Percentiles rank a stretch among this genome's conserved stretches.
Evolutionary conservation across 345 rosid species (phyloP).

Genomic region (Microthlaspi erraticum): DNA sequence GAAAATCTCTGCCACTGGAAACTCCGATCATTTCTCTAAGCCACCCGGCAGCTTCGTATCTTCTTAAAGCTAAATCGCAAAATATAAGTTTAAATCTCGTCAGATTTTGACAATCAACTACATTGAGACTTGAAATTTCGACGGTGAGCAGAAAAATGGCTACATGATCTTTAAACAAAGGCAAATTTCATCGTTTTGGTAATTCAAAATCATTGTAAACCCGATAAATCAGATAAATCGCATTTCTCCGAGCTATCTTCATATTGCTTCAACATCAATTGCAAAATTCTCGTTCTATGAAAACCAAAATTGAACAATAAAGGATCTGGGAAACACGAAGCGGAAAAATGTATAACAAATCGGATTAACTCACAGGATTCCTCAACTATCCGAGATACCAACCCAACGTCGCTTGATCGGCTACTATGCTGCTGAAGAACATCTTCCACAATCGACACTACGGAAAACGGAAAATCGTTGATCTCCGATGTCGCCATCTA

Average conservation of each 20-base stretch:
- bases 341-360: background rate
- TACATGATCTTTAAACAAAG: slow-evolving; percentile 14
- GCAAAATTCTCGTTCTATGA: background rate
- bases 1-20: slow-evolving; percentile 79
- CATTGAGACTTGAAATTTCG: background rate
- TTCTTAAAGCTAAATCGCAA: slow-evolving; percentile 60
- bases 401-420: slow-evolving; percentile 48
- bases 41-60: slow-evolving; percentile 93
- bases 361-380: slow-evolving; percentile 63
- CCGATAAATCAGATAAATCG: background rate
- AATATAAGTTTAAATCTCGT: background rate
- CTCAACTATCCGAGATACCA: slow-evolving; percentile 61
- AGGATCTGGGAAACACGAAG: slow-evolving; percentile 9
- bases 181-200: background rate
- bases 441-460: slow-evolving; percentile 76
- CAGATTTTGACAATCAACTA: background rate
- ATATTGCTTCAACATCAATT: too few relatives aligned
- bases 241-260: too few relatives aligned
- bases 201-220: background rate
- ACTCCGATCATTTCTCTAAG: slow-evolving; percentile 76
- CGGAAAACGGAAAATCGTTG: slow-evolving; percentile 50
- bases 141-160: background rate
- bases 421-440: slow-evolving; percentile 67
- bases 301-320: background rate
- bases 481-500: slow-evolving; percentile 62